phyloP scores from a whole-genome alignment of 805 yeast genomes.

The Metschnikowia drakensbergensis region DNA sequence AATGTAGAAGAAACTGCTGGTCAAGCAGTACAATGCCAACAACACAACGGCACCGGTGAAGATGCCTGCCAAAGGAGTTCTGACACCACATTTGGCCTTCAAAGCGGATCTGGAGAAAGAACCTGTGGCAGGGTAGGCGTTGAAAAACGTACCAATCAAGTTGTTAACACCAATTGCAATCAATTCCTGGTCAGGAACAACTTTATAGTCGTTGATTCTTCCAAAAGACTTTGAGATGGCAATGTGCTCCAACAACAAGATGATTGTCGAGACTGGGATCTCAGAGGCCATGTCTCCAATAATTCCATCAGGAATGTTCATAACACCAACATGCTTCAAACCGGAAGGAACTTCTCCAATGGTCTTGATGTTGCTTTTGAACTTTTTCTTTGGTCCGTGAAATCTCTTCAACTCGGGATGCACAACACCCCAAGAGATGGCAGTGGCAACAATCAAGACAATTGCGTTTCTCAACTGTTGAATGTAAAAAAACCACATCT shows the following conservation, averaged over 20 bases:
- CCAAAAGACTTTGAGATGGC: slow-evolving; percentile 94
- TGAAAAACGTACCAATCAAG: slow-evolving; percentile 85
- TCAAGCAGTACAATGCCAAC: slow-evolving; percentile 79
- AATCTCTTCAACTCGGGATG: slow-evolving; percentile 39
- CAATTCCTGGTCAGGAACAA: slow-evolving; percentile 89
- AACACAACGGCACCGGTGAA: slow-evolving; percentile 87
- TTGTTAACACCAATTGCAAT: slow-evolving; percentile 92
- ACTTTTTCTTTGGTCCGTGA: slow-evolving; percentile 29
- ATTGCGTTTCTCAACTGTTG: slow-evolving; percentile 79
- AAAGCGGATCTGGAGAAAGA: slow-evolving; percentile 93
- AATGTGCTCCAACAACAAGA: slow-evolving; percentile 84
- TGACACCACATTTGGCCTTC: slow-evolving; percentile 91
- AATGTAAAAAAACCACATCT: slow-evolving; percentile 59
- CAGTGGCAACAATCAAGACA: slow-evolving; percentile 75
- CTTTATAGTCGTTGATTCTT: slow-evolving; percentile 84
- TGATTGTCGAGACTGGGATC: slow-evolving; percentile 80
- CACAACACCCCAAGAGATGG: slow-evolving; percentile 75
- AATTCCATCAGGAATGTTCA: slow-evolving; percentile 59
- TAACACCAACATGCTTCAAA: slow-evolving; percentile 68
- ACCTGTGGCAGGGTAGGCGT: slow-evolving; percentile 94
- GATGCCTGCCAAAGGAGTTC: slow-evolving; percentile 90
- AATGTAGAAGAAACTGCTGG: slow-evolving; percentile 80
- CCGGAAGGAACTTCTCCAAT: slow-evolving; percentile 84
- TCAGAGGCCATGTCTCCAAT: slow-evolving; percentile 63
- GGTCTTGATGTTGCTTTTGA: slow-evolving; percentile 50